Conservation (phyloP, 495 filamentous ascomycete genomes). For the Aspergillus kassunensis region DNA sequence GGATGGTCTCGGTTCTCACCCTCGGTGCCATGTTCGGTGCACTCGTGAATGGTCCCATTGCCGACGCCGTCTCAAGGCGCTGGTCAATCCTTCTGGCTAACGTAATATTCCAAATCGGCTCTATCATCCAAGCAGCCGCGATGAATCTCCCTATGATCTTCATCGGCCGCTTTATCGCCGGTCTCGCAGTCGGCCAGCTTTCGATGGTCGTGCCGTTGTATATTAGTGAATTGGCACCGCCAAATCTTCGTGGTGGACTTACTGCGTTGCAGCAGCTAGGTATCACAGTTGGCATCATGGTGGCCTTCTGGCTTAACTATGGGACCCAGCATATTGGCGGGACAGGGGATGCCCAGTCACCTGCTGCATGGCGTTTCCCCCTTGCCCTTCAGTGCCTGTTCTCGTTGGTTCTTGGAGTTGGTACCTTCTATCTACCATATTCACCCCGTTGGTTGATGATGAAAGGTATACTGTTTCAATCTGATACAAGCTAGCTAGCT, state of each 20-base stretch:
- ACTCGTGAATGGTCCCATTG: constrained; percentile 69
- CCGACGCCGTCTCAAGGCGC: constrained; percentile 70
- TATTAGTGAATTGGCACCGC: constrained; percentile 44
- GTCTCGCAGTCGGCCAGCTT: constrained; percentile 35
- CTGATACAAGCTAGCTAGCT: too few species aligned
- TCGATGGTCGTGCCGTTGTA: constrained; percentile 45
- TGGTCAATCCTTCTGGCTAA: constrained; percentile 69
- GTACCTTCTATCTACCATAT: constrained; percentile 80
- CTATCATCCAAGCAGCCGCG: constrained; percentile 25
- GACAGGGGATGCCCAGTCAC: constrained; percentile 49
- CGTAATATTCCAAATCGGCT: constrained; percentile 49
- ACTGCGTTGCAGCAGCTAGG: constrained; percentile 78
- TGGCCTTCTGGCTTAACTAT: constrained; percentile 83
- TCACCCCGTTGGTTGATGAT: constrained; percentile 77
- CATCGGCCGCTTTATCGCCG: constrained; percentile 69
- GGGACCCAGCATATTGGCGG: constrained; percentile 42
- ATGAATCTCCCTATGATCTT: constrained; percentile 61
- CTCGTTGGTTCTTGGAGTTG: constrained; percentile 55
- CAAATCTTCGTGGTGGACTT: constrained; percentile 63
- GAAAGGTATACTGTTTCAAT: background rate
- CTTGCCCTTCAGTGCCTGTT: constrained; percentile 61
- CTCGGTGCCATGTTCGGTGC: constrained; percentile 80
- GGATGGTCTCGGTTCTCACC: constrained; percentile 76
- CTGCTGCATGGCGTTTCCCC: constrained; percentile 67
- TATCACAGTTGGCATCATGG: constrained; percentile 78